Percentiles rank a stretch among this genome's conserved stretches.
Conservation (phyloP, 2,329 filamentous ascomycete species). For the Arachnopeziza araneosa region DNA sequence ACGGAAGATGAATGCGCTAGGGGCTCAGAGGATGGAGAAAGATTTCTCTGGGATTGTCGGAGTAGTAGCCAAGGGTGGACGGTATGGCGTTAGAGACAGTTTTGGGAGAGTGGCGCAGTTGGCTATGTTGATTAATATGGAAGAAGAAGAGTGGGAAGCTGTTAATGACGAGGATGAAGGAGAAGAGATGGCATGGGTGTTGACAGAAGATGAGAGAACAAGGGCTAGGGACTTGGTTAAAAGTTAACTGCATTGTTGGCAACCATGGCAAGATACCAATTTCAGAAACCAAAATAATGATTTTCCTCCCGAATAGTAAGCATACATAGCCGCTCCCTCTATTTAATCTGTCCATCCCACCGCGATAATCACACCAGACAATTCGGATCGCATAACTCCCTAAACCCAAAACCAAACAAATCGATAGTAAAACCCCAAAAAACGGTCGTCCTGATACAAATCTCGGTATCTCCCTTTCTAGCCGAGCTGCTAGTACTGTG, state of each 20-base stretch:
- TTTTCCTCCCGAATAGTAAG: too few species aligned
- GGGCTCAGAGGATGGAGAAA: slow-evolving; percentile 76
- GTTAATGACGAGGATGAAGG: slow-evolving; percentile 47
- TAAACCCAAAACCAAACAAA: too few species aligned
- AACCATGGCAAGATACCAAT: too few species aligned
- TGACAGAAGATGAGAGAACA: slow-evolving; percentile 67
- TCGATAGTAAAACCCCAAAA: too few species aligned
- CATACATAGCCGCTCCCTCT: too few species aligned
- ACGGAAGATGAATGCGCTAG: slow-evolving; percentile 70
- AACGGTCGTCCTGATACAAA: too few species aligned
- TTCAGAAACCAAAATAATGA: too few species aligned
- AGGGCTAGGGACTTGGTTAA: slow-evolving; percentile 65
- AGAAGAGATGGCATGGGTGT: slow-evolving; percentile 64
- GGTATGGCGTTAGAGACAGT: slow-evolving; percentile 71
- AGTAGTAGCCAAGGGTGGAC: slow-evolving; percentile 58
- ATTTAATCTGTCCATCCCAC: too few species aligned
- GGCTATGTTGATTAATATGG: slow-evolving; percentile 85
- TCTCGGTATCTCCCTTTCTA: too few species aligned
- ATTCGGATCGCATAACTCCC: too few species aligned
- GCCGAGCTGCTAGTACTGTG: too few species aligned
- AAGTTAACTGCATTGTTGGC: neutral
- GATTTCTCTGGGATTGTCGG: slow-evolving; percentile 74
- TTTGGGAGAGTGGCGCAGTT: slow-evolving; percentile 77
- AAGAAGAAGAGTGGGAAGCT: slow-evolving; percentile 92
- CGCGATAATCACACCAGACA: too few species aligned